A percentile compares a stretch with the other conserved stretches of the same genome.
These are phyloP conservation scores for Volvariella volvacea DNA, from an alignment of 1,284 basidiomycete genomes.

Conservation along the genomic window DNA sequence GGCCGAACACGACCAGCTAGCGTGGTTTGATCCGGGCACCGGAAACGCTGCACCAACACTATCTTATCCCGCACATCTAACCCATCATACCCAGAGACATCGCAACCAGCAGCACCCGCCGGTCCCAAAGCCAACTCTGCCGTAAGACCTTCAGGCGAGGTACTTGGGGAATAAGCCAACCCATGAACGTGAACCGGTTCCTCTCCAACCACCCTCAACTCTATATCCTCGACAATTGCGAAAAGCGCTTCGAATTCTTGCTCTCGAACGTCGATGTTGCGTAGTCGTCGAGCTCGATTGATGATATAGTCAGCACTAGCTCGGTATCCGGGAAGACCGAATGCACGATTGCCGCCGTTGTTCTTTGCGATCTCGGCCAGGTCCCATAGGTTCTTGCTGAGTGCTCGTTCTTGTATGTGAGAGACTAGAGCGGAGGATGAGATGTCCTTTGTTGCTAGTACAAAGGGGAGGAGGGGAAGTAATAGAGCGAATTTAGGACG, in stretches of 20 bases:
- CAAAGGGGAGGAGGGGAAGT: too few relatives aligned
- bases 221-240: background rate
- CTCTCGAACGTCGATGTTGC: background rate
- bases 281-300: background rate
- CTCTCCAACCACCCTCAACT: background rate
- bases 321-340: background rate
- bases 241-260: background rate
- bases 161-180: background rate
- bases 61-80: conserved; percentile 1
- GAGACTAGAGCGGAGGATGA: too few relatives aligned
- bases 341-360: background rate
- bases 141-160: background rate
- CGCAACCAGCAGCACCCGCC: background rate
- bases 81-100: background rate
- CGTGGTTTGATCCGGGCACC: background rate
- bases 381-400: too few relatives aligned
- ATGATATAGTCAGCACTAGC: background rate
- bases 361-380: background rate
- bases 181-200: background rate
- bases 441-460: too few relatives aligned
- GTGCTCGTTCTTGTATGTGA: too few relatives aligned
- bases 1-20: background rate
- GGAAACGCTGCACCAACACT: background rate
- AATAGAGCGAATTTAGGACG: too few relatives aligned
- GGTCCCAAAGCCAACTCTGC: background rate